Base-by-base conservation (phyloP, 2,329 filamentous ascomycete species). In the Fusarium equiseti region DNA sequence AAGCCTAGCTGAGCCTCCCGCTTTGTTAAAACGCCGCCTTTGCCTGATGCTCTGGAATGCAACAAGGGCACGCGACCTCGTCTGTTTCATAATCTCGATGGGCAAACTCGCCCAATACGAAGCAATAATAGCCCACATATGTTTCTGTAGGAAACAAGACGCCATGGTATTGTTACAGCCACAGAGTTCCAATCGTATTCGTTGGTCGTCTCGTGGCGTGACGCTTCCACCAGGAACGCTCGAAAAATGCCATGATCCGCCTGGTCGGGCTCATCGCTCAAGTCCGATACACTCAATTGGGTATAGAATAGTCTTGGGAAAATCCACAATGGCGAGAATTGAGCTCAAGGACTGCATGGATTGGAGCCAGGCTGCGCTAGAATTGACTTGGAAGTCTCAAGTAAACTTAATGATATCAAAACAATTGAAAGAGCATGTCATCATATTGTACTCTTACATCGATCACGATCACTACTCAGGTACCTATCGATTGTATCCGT, bases 1-100 rank as follows among this genome's bases (percentile, higher is more conserved):
- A 96, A 97, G 83, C 96, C 96, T 27, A 92, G 92, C 77, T 96
- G 87, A 92, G 63, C 55, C 24, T 43, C 43, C 45, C 32, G 43
- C 50, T 20, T 62, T 49, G 58, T 61, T 58, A 55, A 42, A 62
- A 51, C 42, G 45, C 53, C 48, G 65, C 31, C 45, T 52, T 46
- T 48, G 8, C 12, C 48, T 51, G 54, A 48, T n/a, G 57, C 40
- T 22, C n/a, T 71, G 64, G 69, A 73, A 76, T 73, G 65, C 63
- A 58, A 66, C 9, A 60, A 54, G 43, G 48, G 46, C 55, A 52
- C 44, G 53, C 54, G 49, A 62, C 54, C 20, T 57, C 44, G 51
- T 49, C 58, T 50, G 65, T 75, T 53, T 66, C 57, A 61, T 51
- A 66, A 71, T 58, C 32, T 52, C 32, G 38, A 22, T 22, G 38